Conservation (phyloP, 805 yeast species). For the Wickerhamomyces strasburgensis region DNA sequence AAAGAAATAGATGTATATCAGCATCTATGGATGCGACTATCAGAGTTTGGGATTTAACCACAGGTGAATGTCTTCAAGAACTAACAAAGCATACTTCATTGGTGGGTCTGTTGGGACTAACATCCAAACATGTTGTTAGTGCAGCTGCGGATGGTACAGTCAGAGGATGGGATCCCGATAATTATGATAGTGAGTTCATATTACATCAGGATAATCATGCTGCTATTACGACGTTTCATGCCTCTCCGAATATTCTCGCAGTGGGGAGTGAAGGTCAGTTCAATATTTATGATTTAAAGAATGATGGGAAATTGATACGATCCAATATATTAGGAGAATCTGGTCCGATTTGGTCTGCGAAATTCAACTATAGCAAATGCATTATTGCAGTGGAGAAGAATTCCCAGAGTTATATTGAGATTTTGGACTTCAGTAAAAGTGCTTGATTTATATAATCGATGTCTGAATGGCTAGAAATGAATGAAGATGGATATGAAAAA, state of each 20-base stretch:
- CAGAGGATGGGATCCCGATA: conserved; percentile 87
- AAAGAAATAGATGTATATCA: conserved; percentile 75
- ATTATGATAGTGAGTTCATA: conserved; percentile 59
- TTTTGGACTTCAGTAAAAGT: conserved; percentile 63
- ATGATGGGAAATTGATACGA: conserved; percentile 63
- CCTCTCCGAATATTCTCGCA: conserved; percentile 75
- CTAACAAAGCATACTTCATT: conserved; percentile 85
- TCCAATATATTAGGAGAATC: conserved; percentile 68
- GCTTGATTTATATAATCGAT: conserved; percentile 6
- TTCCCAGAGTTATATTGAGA: conserved; percentile 71
- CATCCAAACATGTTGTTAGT: conserved; percentile 72
- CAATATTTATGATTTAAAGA: conserved; percentile 79
- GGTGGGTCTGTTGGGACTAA: conserved; percentile 80
- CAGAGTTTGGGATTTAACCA: conserved; percentile 81
- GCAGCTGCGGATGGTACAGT: conserved; percentile 96
- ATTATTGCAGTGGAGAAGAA: conserved; percentile 86
- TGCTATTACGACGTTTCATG: conserved; percentile 92
- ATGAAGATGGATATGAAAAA: background rate
- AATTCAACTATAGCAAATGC: conserved; percentile 76
- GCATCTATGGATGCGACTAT: conserved; percentile 90
- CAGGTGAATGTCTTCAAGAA: conserved; percentile 64
- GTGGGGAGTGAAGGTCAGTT: conserved; percentile 88
- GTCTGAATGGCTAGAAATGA: background rate
- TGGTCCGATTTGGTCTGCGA: conserved; percentile 93
- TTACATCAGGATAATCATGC: conserved; percentile 73